Base-by-base conservation (phyloP, 2,329 filamentous ascomycete genomes). In the Plenodomus biglobosus region DNA sequence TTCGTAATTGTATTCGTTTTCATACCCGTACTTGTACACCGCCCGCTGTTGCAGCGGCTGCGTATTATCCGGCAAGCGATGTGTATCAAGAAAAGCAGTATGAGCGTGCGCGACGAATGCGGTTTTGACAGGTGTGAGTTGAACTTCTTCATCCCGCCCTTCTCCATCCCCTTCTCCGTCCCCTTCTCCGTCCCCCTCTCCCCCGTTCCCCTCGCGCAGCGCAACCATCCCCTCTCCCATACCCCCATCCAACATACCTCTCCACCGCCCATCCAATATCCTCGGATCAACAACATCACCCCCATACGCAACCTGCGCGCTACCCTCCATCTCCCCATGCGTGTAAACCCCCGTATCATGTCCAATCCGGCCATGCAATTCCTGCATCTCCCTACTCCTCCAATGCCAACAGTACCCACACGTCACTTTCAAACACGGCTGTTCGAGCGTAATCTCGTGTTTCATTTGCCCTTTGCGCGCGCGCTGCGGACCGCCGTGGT, bases 391-490 rank as follows among this genome's bases (percentile, higher is more conserved):
- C 27, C 27, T 3, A 15, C 27, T 11, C 27, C 27, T 52, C 50
- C 52, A 56, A 17, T 20, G 20, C 41, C 38, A 38, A 37, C 61
- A 64, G 15, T 30, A 59, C 15, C n/a, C 19, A 19, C 60, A 64
- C 2, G 53, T 53, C 1, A 24, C 13, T 8, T 41, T 24, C 2
- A 61, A 39, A 40, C 61, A 64, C 1, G 61, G 61, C 3, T 36
- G 18, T 7, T 50, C 40, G 10, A 49, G 41, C 2, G 47, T 55
- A 24, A 64, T 48, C 2, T 37, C 37, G 19, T 55, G 41, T 17
- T 8, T 27, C 15, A 17, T 38, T 3, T 38, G 13, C 3, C 58
- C 61, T 35, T 38, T 46, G 8, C 0, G 37, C 18, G 20, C 43
- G 8, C 43, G 44, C 6, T 40, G 34, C 2, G 47, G 43, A 15